Base-by-base conservation (phyloP, 2,329 filamentous ascomycete species). In the Claviceps maximensis region DNA sequence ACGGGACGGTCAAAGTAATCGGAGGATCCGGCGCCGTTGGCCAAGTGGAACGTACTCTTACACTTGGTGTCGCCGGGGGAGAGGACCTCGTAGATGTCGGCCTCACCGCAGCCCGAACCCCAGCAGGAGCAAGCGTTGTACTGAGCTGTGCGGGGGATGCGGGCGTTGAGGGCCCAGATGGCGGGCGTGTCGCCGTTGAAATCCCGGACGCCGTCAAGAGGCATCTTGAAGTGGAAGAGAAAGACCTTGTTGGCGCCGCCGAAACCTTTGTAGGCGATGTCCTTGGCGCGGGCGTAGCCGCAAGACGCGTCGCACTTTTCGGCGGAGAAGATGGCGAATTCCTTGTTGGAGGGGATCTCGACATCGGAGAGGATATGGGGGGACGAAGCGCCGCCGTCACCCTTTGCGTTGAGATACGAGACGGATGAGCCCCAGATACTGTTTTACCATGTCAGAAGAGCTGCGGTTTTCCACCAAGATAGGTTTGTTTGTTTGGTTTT, bases 61-160 rank as follows among this genome's bases (percentile, higher is more conserved):
- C 80, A 78, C 61, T 80, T 80, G 45, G 71, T 74, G 64, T 84
- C 80, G 29, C 85, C 86, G 1, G 74, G 65, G 55, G 76, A 73
- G 42, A 90, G 78, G 25, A 87, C 75, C 69, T 90, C 87, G 61
- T 84, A 82, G 52, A 89, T 74, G 62, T 91, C 87, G 56, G 86
- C 79, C 69, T 91, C 87, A 60, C 84, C 86, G 63, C 86, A 89
- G 40, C 79, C 61, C 63, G 69, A 73, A 13, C 67, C 68, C 85
- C 85, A 89, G 74, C 87, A 90, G 55, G 80, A 86, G 74, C 86
- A 90, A 2, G 69, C 69, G 57, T 75, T 75, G 70, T 89, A 89
- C 66, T 89, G 85, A 5, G 77, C 71, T 5, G 83, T 82, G 55
- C 82, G 81, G 27, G 85, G 80, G 56, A 90, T 87, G 55, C 79